A percentile compares a stretch with the other conserved stretches of the same genome.
phyloP scores from a whole-genome alignment of 345 rosid genomes.

The Salix brachista region DNA sequence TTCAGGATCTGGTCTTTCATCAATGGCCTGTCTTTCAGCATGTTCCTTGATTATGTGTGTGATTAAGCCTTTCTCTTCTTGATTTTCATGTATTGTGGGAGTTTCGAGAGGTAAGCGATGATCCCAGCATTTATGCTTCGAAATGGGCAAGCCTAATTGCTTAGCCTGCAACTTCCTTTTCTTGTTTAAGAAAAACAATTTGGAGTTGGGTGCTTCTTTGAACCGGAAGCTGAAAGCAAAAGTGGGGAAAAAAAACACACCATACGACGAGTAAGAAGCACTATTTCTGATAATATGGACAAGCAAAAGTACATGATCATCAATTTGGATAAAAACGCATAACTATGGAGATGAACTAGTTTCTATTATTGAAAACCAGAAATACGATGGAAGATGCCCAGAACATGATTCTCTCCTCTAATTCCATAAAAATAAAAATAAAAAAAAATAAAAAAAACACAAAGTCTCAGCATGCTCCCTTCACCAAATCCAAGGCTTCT shows the following conservation, averaged over 20 bases:
- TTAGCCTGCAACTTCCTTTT: constrained; percentile 54
- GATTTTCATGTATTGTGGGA: constrained; percentile 7
- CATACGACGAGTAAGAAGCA: neutral
- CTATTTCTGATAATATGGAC: neutral
- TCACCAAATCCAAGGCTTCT: neutral
- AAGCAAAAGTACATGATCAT: neutral
- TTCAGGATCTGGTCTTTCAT: constrained; percentile 27
- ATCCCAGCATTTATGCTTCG: constrained; percentile 51
- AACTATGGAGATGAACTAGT: neutral
- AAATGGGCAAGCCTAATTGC: constrained; percentile 39
- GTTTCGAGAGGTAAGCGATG: constrained; percentile 21
- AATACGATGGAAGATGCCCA: neutral
- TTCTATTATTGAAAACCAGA: neutral
- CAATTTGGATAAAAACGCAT: neutral
- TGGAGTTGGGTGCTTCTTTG: neutral
- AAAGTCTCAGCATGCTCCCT: neutral
- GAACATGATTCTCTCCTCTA: neutral
- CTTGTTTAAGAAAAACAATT: constrained; percentile 31
- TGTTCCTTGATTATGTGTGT: constrained; percentile 8
- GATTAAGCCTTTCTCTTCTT: constrained; percentile 10
- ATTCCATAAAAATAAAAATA: neutral
- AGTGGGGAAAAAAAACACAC: neutral
- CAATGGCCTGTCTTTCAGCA: constrained; percentile 7
- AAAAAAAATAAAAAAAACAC: neutral
- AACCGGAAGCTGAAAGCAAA: constrained; percentile 19